Percentiles rank a stretch among this genome's conserved stretches.
Conservation (phyloP, 345 rosid species). For the Camelina laxa region DNA sequence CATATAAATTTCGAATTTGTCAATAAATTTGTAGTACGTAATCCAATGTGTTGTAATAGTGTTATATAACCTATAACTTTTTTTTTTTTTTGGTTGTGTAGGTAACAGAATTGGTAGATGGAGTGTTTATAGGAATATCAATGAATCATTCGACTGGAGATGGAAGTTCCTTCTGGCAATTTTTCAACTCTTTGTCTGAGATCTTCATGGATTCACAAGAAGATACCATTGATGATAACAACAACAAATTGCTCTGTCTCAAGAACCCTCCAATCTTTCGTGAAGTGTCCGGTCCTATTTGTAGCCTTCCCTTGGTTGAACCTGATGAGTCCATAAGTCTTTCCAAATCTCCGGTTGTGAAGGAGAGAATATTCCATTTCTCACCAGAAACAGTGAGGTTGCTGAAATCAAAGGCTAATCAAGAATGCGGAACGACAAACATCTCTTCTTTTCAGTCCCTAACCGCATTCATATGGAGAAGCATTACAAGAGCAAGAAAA, state of each 20-base stretch:
- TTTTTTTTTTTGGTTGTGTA: conserved; percentile 39
- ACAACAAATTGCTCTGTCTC: conserved; percentile 28
- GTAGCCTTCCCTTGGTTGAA: conserved; percentile 52
- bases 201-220: conserved; percentile 52
- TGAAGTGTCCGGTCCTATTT: conserved; percentile 38
- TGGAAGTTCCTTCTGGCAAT: conserved; percentile 74
- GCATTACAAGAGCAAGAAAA: conserved; percentile 56
- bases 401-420: conserved; percentile 64
- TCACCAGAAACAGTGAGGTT: conserved; percentile 53
- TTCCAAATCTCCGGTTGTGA: conserved; percentile 46
- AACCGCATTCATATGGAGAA: conserved; percentile 61
- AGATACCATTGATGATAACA: neutral
- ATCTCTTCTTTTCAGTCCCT: conserved; percentile 76
- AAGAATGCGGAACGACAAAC: conserved; percentile 50
- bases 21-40: too few relatives aligned
- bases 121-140: conserved; percentile 71
- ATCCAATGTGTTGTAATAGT: too few relatives aligned
- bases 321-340: conserved; percentile 45
- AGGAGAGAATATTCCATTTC: conserved; percentile 69
- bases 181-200: conserved; percentile 68
- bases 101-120: conserved; percentile 70
- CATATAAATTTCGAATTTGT: neutral
- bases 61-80: too few relatives aligned
- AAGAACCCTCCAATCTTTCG: conserved; percentile 61
- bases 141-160: conserved; percentile 65